Evolutionary conservation across 169 alveolate species (phyloP).

Genomic region (Theileria orientalis): DNA sequence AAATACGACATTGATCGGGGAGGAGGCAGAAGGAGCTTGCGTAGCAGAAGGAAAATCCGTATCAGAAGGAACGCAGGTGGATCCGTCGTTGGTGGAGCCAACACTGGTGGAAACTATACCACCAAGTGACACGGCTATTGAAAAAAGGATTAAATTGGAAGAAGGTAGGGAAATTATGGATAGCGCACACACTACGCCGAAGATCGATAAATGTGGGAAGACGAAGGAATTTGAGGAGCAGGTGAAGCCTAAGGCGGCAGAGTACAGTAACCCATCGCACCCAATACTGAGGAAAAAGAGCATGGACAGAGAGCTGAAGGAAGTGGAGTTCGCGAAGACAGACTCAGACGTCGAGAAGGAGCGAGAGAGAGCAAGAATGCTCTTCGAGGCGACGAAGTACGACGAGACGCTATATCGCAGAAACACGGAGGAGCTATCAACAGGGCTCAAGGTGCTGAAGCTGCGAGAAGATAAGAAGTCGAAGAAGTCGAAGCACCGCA

Average conservation of each 20-base stretch:
- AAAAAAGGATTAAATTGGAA: not conserved
- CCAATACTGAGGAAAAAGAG: not conserved
- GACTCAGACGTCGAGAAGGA: slow-evolving; percentile 28
- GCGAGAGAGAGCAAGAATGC: slow-evolving; percentile 1
- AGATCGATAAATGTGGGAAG: not conserved
- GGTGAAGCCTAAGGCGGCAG: not conserved
- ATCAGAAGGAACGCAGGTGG: not conserved
- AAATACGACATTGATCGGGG: too few species aligned
- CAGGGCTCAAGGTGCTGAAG: not conserved
- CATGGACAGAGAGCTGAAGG: slow-evolving; percentile 16
- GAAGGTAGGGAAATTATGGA: not conserved
- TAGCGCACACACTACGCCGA: not conserved
- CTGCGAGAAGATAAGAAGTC: slow-evolving; percentile 12
- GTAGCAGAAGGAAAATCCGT: not conserved
- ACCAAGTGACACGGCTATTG: slow-evolving; percentile 7
- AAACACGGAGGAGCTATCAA: slow-evolving; percentile 8
- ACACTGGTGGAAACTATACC: slow-evolving; percentile 22
- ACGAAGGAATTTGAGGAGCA: slow-evolving; percentile 10
- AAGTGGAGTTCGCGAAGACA: slow-evolving; percentile 9
- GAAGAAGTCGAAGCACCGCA: slow-evolving; percentile 19
- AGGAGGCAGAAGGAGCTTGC: not conserved
- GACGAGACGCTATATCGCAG: too few species aligned
- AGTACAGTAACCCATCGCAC: slow-evolving; percentile 1
- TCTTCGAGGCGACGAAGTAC: slow-evolving; percentile 12
- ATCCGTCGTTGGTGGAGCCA: not conserved